These are phyloP conservation scores for Leccinum barrowsii DNA, from an alignment of 768 basidiomycete species.

Conservation along the genomic window DNA sequence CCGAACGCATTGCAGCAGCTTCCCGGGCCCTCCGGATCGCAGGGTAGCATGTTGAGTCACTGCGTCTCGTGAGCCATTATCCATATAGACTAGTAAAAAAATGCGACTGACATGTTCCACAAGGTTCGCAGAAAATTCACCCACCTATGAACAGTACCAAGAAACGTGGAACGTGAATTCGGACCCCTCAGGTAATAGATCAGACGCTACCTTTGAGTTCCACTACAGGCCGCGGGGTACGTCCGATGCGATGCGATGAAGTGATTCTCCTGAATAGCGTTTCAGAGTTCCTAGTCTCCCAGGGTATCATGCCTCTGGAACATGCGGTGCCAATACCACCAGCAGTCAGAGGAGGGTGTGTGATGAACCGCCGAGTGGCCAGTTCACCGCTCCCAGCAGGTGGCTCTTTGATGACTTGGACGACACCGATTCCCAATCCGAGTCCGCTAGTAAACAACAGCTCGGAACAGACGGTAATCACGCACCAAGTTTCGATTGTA, in stretches of 20 bases:
- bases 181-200: slow-evolving; percentile 32
- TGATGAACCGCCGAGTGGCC: slow-evolving; percentile 36
- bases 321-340: slow-evolving; percentile 18
- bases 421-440: slow-evolving; percentile 4
- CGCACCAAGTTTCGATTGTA: background rate
- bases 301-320: slow-evolving; percentile 43
- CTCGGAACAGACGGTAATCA: slow-evolving; percentile 6
- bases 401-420: background rate
- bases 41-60: slow-evolving; percentile 38
- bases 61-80: slow-evolving; percentile 41
- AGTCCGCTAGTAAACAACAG: slow-evolving; percentile 1
- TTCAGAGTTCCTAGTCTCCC: slow-evolving; percentile 47
- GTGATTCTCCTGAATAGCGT: background rate
- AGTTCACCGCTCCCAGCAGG: background rate
- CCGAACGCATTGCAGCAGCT: slow-evolving; percentile 42
- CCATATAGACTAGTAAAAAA: background rate
- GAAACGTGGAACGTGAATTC: slow-evolving; percentile 55
- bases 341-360: slow-evolving; percentile 10
- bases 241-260: slow-evolving; percentile 4
- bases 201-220: slow-evolving; percentile 67
- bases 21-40: slow-evolving; percentile 36
- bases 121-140: slow-evolving; percentile 44
- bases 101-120: slow-evolving; percentile 5
- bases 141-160: slow-evolving; percentile 38
- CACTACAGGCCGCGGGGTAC: slow-evolving; percentile 57